A percentile compares a stretch with the other conserved stretches of the same genome.
These are phyloP conservation scores for Trichoderma polysporum DNA, from an alignment of 2,329 filamentous ascomycete genomes.

Conservation along the genomic window DNA sequence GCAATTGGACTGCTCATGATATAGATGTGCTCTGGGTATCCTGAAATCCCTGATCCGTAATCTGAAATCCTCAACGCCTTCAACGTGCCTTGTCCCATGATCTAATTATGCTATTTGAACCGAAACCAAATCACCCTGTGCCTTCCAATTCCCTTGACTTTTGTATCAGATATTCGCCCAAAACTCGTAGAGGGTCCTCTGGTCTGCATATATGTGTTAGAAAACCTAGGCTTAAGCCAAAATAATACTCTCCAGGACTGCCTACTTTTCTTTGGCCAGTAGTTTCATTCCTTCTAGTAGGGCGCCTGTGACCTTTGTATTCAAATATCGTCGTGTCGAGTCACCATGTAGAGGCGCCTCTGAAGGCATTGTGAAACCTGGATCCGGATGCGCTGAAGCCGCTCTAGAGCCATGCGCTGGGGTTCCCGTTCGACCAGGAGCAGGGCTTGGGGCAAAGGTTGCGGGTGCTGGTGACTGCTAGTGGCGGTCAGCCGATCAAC, in stretches of 20 bases:
- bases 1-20: conserved; percentile 34
- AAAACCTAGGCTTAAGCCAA: not conserved
- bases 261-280: conserved; percentile 69
- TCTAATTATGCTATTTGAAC: not conserved
- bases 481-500: not conserved
- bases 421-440: conserved; percentile 49
- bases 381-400: conserved; percentile 57
- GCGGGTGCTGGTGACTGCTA: conserved; percentile 39
- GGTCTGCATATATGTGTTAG: conserved; percentile 46
- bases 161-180: conserved; percentile 70
- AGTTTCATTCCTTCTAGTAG: conserved; percentile 74
- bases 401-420: conserved; percentile 54
- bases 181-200: conserved; percentile 63
- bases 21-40: conserved; percentile 29
- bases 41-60: conserved; percentile 18
- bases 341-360: conserved; percentile 66
- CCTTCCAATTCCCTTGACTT: conserved; percentile 64
- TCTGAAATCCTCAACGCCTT: conserved; percentile 20
- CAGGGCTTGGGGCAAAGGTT: conserved; percentile 41
- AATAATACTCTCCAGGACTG: conserved; percentile 24
- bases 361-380: conserved; percentile 53
- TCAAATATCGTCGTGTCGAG: conserved; percentile 68
- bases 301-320: conserved; percentile 66
- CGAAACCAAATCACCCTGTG: conserved; percentile 25
- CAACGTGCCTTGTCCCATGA: conserved; percentile 13